Conservation (phyloP, 306 rosid genomes). For the Vigna hirtella region DNA sequence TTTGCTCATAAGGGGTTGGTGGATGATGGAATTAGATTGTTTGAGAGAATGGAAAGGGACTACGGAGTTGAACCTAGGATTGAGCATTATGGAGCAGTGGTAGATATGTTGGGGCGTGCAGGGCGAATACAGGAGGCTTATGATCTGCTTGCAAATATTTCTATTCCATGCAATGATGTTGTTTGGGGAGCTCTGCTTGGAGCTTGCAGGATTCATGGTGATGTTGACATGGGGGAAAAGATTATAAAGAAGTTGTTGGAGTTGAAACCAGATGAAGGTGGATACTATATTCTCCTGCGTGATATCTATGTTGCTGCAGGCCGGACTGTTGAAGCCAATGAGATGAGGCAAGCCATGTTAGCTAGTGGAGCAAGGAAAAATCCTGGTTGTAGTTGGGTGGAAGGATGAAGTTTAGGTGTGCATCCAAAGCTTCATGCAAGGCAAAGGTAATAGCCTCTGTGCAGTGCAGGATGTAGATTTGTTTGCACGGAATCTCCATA, state of each 20-base stretch:
- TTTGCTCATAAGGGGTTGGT: slow-evolving; percentile 61
- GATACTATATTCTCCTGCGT: slow-evolving; percentile 64
- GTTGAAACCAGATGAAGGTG: slow-evolving; percentile 70
- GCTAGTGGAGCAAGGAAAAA: slow-evolving; percentile 57
- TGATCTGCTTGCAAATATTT: slow-evolving; percentile 50
- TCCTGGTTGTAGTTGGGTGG: slow-evolving; percentile 63
- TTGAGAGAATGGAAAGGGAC: slow-evolving; percentile 61
- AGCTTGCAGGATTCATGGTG: slow-evolving; percentile 62
- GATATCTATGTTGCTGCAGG: slow-evolving; percentile 66
- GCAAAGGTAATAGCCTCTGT: slow-evolving; percentile 15
- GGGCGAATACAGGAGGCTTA: slow-evolving; percentile 71
- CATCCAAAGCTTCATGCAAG: background rate
- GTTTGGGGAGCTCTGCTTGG: slow-evolving; percentile 70
- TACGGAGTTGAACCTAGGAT: slow-evolving; percentile 54
- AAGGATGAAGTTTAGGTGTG: slow-evolving; percentile 39
- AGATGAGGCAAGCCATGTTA: slow-evolving; percentile 53
- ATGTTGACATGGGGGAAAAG: slow-evolving; percentile 62
- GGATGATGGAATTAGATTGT: slow-evolving; percentile 59
- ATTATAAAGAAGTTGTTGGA: slow-evolving; percentile 54
- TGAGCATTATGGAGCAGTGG: slow-evolving; percentile 70
- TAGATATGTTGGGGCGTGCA: slow-evolving; percentile 70
- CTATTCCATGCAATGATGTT: slow-evolving; percentile 54
- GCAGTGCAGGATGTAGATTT: slow-evolving; percentile 15
- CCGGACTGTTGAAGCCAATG: slow-evolving; percentile 57
- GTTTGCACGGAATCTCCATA: background rate